Evolutionary conservation across 2,329 filamentous ascomycete species (phyloP), one percentile per base, ranked within the genome.

Genomic region (Paradendryphiella salina): DNA sequence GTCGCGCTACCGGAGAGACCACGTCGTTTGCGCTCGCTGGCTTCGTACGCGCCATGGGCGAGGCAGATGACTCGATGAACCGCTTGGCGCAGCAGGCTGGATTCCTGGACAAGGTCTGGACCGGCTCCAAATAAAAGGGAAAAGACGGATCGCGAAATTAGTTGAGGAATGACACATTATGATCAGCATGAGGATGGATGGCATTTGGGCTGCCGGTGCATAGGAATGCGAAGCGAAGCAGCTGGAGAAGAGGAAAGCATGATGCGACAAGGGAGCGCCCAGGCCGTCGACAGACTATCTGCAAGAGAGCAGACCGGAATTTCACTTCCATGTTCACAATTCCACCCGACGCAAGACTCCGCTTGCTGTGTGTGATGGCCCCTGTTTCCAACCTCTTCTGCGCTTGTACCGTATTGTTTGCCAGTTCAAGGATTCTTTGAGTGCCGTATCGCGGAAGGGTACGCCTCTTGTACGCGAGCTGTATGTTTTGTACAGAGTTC

Each of bases 11-110:
- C 17, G 39, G 39, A 32, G 39, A 41, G 15, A 32, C 21, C 7
- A 31, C 20, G 15, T 32, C 39, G 7, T 41, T 41, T 41, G 28
- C 28, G 13, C 39, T 41, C 28, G 28, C 39, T 41, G 39, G 39
- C 2, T 32, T 41, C 13, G 39, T 32, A 13, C 39, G 39, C 13
- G 39, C 28, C 17, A 41, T 41, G 39, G 39, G 39, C 14, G 39
- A 42, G 39, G 39, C 29, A 1, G 28, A 42, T 23, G 39, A 42
- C 29, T 33, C 29, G 29, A n/a, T 42, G 29, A 33, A 33, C 18
- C 29, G 28, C 17, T 13, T 42, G 26, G 26, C 26, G 5, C 39
- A 42, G 14, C 28, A 32, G 39, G 21, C 17, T 31, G 29, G 29
- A 33, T 42, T 23, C 21, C 29, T 33, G 4, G 29, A 33, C 2